Conservation (phyloP, 2,329 filamentous ascomycete genomes). For the Aspergillus candidus region DNA sequence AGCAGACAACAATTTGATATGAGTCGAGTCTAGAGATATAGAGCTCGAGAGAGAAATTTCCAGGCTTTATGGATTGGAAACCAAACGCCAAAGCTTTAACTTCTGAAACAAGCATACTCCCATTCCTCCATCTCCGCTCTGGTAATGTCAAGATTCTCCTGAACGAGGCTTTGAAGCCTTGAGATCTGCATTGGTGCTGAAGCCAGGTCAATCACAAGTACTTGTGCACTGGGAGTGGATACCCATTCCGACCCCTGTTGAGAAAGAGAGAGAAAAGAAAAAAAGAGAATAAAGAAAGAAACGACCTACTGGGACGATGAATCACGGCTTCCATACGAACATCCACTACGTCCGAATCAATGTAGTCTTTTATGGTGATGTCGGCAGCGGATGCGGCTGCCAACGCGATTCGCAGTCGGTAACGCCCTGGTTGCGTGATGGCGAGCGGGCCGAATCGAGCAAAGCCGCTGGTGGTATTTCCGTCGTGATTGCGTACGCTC, state of each 20-base stretch:
- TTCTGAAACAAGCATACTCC: conserved; percentile 11
- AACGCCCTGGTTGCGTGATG: conserved; percentile 25
- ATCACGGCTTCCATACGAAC: conserved; percentile 22
- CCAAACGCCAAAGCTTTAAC: conserved; percentile 1
- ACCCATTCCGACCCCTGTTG: too few relatives aligned
- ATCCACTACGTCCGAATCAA: conserved; percentile 26
- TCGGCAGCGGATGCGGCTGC: conserved; percentile 23
- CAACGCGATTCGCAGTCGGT: conserved; percentile 28
- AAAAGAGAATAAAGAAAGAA: conserved; percentile 8
- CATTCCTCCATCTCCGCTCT: conserved; percentile 26
- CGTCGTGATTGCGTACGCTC: conserved; percentile 27
- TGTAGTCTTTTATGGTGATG: conserved; percentile 24
- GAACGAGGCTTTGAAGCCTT: conserved; percentile 20
- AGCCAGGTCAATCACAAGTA: conserved; percentile 12
- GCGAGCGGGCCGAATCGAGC: conserved; percentile 23
- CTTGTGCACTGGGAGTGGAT: too few relatives aligned
- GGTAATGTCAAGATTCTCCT: conserved; percentile 29
- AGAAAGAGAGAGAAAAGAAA: background rate
- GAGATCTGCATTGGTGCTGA: conserved; percentile 21
- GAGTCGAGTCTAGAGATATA: too few relatives aligned
- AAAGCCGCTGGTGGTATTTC: conserved; percentile 26
- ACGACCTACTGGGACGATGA: conserved; percentile 25
- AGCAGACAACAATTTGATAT: too few relatives aligned
- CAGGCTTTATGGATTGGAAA: background rate
- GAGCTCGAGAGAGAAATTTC: background rate